These are phyloP conservation scores for Penicilliopsis zonata DNA, from an alignment of 495 filamentous ascomycete species.

Conservation along the genomic window DNA sequence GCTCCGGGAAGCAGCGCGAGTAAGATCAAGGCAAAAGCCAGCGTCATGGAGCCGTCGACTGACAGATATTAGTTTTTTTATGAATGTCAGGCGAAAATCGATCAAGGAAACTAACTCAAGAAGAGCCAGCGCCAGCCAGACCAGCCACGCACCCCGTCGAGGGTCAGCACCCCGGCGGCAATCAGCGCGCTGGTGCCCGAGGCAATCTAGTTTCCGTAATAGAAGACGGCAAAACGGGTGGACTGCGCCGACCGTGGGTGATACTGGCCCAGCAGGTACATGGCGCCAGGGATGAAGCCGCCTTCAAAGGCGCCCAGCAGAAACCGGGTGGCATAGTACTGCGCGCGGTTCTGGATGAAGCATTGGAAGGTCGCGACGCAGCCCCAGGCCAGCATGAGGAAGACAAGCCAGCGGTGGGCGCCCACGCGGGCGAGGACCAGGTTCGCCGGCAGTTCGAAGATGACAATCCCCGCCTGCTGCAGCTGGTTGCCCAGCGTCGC, in stretches of 20 bases:
- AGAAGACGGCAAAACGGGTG: no score
- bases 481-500: slow-evolving; percentile 46
- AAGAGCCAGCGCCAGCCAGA: slow-evolving; percentile 56
- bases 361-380: slow-evolving; percentile 46
- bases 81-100: slow-evolving; percentile 1
- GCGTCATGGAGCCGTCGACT: no score
- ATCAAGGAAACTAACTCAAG: slow-evolving; percentile 20
- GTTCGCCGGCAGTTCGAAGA: slow-evolving; percentile 47
- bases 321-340: slow-evolving; percentile 39
- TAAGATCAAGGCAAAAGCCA: no score
- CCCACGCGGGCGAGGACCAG: slow-evolving; percentile 42
- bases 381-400: slow-evolving; percentile 46
- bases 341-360: slow-evolving; percentile 38
- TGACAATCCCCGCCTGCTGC: slow-evolving; percentile 42
- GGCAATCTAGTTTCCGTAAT: slow-evolving; percentile 44
- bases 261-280: slow-evolving; percentile 31
- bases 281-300: slow-evolving; percentile 45
- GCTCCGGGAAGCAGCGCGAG: no score
- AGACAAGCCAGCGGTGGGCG: slow-evolving; percentile 40
- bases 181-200: slow-evolving; percentile 43
- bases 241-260: no score
- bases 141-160: slow-evolving; percentile 35
- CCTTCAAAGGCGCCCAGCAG: slow-evolving; percentile 45
- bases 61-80: no score
- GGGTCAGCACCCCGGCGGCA: slow-evolving; percentile 34